Percentiles rank a stretch among this genome's conserved stretches.
These are phyloP conservation scores for sunflower (Helianthus annuus) DNA, from an alignment of 129 eudicot species.

Conservation along the genomic window HanXRQr2.0-SUNRISE NC_035447.2:10369957-10370456, in stretches of 20 bases:
- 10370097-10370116: too few relatives aligned
- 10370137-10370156: too few relatives aligned
- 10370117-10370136: too few relatives aligned
- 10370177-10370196: neutral
- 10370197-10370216: neutral
- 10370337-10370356: neutral
- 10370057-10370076: too few relatives aligned
- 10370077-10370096: too few relatives aligned
- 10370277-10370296: neutral
- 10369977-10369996: too few relatives aligned
- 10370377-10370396: slow-evolving; percentile 71
- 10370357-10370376: slow-evolving; percentile 10
- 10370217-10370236: neutral
- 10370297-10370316: neutral
- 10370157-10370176: neutral
- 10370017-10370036: too few relatives aligned
- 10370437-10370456: slow-evolving; percentile 91
- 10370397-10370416: slow-evolving; percentile 91
- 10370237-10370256: neutral
- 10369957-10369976: too few relatives aligned
- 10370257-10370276: neutral
- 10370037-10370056: too few relatives aligned
- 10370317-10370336: slow-evolving; percentile 6
- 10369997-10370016: too few relatives aligned
- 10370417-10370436: slow-evolving; percentile 93